Evolutionary conservation across 129 eudicot genomes (phyloP).

Genomic region (Smallanthus sonchifolius): DNA sequence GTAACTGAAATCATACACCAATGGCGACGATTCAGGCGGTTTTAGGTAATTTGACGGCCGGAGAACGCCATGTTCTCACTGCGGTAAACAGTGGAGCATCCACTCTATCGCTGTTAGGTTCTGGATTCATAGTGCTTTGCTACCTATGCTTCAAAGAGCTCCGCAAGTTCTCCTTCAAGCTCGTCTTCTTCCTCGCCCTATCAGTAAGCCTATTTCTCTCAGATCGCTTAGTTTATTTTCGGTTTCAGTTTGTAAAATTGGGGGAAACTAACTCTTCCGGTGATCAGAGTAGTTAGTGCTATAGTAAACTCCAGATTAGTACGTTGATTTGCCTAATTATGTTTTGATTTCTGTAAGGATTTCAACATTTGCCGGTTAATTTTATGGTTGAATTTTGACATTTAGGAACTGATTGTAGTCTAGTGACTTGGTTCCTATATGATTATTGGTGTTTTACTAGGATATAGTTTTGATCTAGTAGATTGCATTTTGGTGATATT

Average conservation of each 20-base stretch:
- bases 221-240: neutral
- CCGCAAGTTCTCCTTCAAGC: conserved; percentile 96
- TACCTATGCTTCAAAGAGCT: conserved; percentile 87
- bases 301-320: neutral
- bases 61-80: conserved; percentile 64
- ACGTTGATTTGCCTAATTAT: conserved; percentile 3
- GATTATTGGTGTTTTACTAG: neutral
- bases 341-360: neutral
- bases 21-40: conserved; percentile 78
- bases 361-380: neutral
- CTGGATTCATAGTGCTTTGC: conserved; percentile 82
- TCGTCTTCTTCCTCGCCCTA: conserved; percentile 92
- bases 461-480: neutral
- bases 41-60: conserved; percentile 56
- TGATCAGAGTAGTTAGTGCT: neutral
- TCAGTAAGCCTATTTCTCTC: conserved; percentile 46
- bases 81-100: conserved; percentile 80
- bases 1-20: neutral
- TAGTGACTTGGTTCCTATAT: neutral
- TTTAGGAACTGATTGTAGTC: conserved; percentile 1
- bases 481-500: conserved; percentile 8
- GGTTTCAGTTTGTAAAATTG: neutral
- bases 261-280: neutral
- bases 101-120: conserved; percentile 76
- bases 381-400: neutral